phyloP scores from a whole-genome alignment of 192 early-diverging fungal genomes.

The Coemansia pectinata region DNA sequence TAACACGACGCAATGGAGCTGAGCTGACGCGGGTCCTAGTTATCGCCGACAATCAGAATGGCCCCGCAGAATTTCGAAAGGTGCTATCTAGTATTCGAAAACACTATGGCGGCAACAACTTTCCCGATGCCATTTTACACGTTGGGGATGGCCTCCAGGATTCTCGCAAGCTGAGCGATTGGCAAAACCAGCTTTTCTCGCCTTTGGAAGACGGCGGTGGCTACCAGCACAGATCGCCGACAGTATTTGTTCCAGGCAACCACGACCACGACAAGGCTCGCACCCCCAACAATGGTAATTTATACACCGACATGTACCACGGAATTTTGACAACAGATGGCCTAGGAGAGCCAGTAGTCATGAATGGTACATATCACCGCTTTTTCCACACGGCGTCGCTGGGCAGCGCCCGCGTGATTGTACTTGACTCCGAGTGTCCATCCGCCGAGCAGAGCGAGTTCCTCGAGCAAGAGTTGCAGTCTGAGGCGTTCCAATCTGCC shows the following conservation, averaged over 20 bases:
- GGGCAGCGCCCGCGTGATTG: constrained; percentile 64
- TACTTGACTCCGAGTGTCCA: constrained; percentile 69
- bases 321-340: constrained; percentile 29
- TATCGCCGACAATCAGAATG: constrained; percentile 49
- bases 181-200: constrained; percentile 68
- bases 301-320: constrained; percentile 53
- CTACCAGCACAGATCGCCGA: constrained; percentile 58
- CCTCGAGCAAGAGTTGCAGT: constrained; percentile 61
- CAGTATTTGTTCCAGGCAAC: constrained; percentile 76
- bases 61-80: constrained; percentile 21
- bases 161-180: constrained; percentile 58
- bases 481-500: constrained; percentile 55
- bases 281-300: constrained; percentile 53
- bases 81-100: constrained; percentile 11
- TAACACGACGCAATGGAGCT: constrained; percentile 4
- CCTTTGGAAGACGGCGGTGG: constrained; percentile 59
- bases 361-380: constrained; percentile 35
- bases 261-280: constrained; percentile 66
- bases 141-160: constrained; percentile 71
- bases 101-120: constrained; percentile 6
- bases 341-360: constrained; percentile 9
- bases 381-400: constrained; percentile 51
- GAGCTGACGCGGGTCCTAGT: constrained; percentile 24
- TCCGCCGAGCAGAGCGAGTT: constrained; percentile 62
- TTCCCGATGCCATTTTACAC: constrained; percentile 61